Conservation (phyloP, 305 asterid species). For the Fraxinus velutina region DNA sequence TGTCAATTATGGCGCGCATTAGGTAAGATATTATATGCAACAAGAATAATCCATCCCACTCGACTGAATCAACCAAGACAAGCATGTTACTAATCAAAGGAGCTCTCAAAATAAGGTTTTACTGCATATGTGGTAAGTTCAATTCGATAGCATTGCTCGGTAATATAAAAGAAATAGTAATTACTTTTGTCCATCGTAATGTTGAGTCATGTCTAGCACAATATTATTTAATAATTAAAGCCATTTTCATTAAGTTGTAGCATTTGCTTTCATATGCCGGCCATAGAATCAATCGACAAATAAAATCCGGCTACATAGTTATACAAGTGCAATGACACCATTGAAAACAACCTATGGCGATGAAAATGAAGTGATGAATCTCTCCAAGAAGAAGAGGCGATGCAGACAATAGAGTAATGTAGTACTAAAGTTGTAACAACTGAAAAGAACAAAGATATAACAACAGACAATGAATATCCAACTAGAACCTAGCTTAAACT, state of each 20-base stretch:
- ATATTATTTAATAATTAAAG: not conserved
- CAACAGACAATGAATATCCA: not conserved
- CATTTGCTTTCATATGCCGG: not conserved
- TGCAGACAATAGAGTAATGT: not conserved
- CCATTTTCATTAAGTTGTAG: not conserved
- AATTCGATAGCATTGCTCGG: not conserved
- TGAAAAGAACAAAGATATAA: not conserved
- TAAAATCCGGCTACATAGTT: not conserved
- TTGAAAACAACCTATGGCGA: not conserved
- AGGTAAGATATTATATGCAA: too few relatives aligned
- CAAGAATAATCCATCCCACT: too few relatives aligned
- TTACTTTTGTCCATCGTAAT: not conserved
- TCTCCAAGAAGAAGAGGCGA: not conserved
- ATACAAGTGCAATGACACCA: not conserved
- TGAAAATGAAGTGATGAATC: not conserved
- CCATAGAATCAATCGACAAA: not conserved
- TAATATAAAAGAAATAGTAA: not conserved
- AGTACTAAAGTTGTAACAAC: not conserved
- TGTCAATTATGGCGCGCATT: too few relatives aligned
- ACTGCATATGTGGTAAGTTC: not conserved
- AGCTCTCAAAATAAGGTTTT: not conserved
- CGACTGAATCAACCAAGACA: not conserved
- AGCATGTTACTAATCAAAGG: not conserved
- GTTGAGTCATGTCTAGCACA: not conserved
- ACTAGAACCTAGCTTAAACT: not conserved